phyloP scores from a whole-genome alignment of 208 protist genomes.

The Wallacemonas sp. region DNA sequence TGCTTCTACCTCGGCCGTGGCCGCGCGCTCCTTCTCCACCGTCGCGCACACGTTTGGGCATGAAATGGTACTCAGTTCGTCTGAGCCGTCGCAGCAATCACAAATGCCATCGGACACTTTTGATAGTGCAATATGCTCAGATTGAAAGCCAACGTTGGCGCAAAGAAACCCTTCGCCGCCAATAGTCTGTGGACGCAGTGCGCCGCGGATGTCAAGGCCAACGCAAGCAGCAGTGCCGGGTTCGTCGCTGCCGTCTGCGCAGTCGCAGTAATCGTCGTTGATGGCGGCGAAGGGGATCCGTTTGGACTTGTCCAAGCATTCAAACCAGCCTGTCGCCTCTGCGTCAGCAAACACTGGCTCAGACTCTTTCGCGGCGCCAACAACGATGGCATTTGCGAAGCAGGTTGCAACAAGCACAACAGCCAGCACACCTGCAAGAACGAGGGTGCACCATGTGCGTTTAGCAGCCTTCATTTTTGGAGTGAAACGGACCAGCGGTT shows the following conservation, averaged over 20 bases:
- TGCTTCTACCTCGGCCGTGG: constrained; percentile 25
- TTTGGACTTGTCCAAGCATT: constrained; percentile 42
- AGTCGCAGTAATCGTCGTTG: constrained; percentile 97
- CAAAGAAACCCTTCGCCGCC: constrained; percentile 72
- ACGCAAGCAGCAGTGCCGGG: constrained; percentile 86
- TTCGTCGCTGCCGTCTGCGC: constrained; percentile 94
- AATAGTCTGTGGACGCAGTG: constrained; percentile 17
- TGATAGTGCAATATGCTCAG: constrained; percentile 56
- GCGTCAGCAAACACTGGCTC: constrained; percentile 28
- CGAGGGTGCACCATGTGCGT: not conserved
- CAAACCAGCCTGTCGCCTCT: constrained; percentile 25
- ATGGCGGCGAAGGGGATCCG: constrained; percentile 69
- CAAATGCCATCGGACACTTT: constrained; percentile 92
- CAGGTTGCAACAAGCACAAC: not conserved
- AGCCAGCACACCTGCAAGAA: not conserved
- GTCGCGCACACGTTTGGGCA: constrained; percentile 78
- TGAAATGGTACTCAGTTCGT: constrained; percentile 57
- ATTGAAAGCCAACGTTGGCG: constrained; percentile 57
- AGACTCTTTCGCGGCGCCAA: constrained; percentile 32
- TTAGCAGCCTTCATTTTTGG: constrained; percentile 8
- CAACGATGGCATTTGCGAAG: not conserved
- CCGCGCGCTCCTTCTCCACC: constrained; percentile 25
- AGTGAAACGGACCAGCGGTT: too few species aligned
- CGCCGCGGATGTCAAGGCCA: constrained; percentile 4
- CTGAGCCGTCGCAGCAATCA: constrained; percentile 95